These are phyloP conservation scores for Pistacia atlantica DNA, from an alignment of 345 rosid species.

Conservation along the genomic window DNA sequence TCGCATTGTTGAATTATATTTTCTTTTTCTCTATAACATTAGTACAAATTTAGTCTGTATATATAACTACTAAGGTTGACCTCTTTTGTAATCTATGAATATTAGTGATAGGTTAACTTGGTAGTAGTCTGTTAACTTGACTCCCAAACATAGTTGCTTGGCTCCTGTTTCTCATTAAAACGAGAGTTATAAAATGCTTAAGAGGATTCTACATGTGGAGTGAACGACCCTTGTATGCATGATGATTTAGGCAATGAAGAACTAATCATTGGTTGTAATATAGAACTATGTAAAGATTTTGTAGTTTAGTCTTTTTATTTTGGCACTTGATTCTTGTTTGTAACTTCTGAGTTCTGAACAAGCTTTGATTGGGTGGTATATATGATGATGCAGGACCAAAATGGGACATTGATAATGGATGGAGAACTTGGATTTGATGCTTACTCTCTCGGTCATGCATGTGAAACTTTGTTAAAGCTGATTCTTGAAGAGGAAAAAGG, in stretches of 20 bases:
- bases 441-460: conserved; percentile 50
- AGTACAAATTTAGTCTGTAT: background rate
- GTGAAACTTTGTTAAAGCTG: conserved; percentile 23
- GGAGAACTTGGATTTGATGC: conserved; percentile 62
- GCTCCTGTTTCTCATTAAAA: too few relatives aligned
- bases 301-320: background rate
- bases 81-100: too few relatives aligned
- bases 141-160: too few relatives aligned
- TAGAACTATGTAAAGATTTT: background rate
- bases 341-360: background rate
- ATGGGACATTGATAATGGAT: conserved; percentile 41
- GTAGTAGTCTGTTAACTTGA: too few relatives aligned
- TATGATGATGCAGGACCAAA: conserved; percentile 51
- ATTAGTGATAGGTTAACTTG: too few relatives aligned
- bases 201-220: too few relatives aligned
- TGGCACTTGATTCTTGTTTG: background rate
- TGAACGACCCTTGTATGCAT: too few relatives aligned
- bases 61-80: background rate
- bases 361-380: background rate
- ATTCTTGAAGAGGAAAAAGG: conserved; percentile 15
- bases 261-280: background rate
- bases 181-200: too few relatives aligned
- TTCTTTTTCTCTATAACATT: background rate
- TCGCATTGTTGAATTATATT: background rate
- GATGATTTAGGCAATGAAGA: background rate